A percentile compares a stretch with the other conserved stretches of the same genome.
Conservation (phyloP, 306 rosid species). For the Malus sieversii region DNA sequence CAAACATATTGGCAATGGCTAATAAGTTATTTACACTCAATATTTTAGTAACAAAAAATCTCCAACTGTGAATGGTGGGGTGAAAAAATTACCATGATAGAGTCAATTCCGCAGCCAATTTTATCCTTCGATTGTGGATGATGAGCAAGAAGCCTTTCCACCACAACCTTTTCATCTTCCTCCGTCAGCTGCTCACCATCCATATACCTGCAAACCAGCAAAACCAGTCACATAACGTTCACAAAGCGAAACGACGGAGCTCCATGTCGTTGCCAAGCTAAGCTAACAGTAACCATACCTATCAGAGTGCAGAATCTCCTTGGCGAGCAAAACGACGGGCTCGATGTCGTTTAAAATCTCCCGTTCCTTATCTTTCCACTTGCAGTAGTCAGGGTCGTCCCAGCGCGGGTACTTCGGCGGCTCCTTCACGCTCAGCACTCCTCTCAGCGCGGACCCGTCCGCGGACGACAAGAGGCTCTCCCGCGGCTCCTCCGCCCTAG, state of each 20-base stretch:
- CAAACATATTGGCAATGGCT: neutral
- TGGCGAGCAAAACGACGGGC: constrained; percentile 49
- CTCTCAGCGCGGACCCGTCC: constrained; percentile 8
- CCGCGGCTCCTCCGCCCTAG: constrained; percentile 26
- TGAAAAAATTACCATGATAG: constrained; percentile 55
- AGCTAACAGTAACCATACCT: constrained; percentile 7
- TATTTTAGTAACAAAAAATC: neutral
- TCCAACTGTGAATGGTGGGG: neutral
- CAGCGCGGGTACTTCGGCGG: constrained; percentile 21
- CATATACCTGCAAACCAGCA: constrained; percentile 34
- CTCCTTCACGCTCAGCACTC: constrained; percentile 20
- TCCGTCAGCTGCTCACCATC: constrained; percentile 51
- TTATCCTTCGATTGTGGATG: constrained; percentile 80
- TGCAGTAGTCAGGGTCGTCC: constrained; percentile 52
- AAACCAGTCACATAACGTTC: neutral
- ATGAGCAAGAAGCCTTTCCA: constrained; percentile 59
- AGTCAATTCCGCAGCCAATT: constrained; percentile 83
- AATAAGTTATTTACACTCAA: neutral
- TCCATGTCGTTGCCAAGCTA: neutral
- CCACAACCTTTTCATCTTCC: constrained; percentile 61
- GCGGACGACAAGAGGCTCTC: constrained; percentile 17
- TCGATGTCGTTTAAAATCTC: constrained; percentile 63
- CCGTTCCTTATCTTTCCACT: constrained; percentile 59
- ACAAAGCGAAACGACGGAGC: neutral
- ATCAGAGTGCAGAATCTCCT: constrained; percentile 65